Evolutionary conservation across 495 filamentous ascomycete species (phyloP).

Genomic region (Lasiosphaeria ovina): DNA sequence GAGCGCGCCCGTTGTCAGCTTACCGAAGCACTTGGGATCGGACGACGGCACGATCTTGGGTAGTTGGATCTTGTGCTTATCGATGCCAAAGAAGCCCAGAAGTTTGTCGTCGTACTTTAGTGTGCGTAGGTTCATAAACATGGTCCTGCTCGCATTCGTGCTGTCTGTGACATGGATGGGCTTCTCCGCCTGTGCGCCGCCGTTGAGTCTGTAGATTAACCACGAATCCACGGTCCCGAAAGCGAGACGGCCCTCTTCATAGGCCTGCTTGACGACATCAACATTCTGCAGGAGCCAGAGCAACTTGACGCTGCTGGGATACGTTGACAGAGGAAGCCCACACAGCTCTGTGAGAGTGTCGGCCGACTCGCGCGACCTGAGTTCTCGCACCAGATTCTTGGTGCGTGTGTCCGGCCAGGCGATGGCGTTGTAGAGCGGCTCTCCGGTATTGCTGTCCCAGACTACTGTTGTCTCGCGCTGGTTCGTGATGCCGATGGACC

Average conservation of each 20-base stretch:
- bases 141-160: slow-evolving; percentile 90
- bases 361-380: slow-evolving; percentile 64
- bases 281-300: slow-evolving; percentile 80
- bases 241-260: slow-evolving; percentile 74
- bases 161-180: slow-evolving; percentile 81
- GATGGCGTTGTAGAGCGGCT: slow-evolving; percentile 84
- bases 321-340: slow-evolving; percentile 88
- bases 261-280: slow-evolving; percentile 68
- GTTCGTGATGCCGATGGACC: slow-evolving; percentile 88
- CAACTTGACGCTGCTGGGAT: slow-evolving; percentile 87
- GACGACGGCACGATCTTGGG: slow-evolving; percentile 88
- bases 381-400: slow-evolving; percentile 71
- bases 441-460: slow-evolving; percentile 85
- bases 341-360: slow-evolving; percentile 72
- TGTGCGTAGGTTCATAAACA: slow-evolving; percentile 93
- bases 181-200: slow-evolving; percentile 56
- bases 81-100: slow-evolving; percentile 79
- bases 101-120: slow-evolving; percentile 81
- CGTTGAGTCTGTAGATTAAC: slow-evolving; percentile 88
- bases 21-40: slow-evolving; percentile 71
- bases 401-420: slow-evolving; percentile 95
- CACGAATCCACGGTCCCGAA: slow-evolving; percentile 96
- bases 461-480: slow-evolving; percentile 92
- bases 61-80: slow-evolving; percentile 69
- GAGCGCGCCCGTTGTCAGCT: slow-evolving; percentile 62